A percentile compares a stretch with the other conserved stretches of the same genome.
Conservation (phyloP, 163 green algal species). For the Chlamydomonas reinhardtii region DNA sequence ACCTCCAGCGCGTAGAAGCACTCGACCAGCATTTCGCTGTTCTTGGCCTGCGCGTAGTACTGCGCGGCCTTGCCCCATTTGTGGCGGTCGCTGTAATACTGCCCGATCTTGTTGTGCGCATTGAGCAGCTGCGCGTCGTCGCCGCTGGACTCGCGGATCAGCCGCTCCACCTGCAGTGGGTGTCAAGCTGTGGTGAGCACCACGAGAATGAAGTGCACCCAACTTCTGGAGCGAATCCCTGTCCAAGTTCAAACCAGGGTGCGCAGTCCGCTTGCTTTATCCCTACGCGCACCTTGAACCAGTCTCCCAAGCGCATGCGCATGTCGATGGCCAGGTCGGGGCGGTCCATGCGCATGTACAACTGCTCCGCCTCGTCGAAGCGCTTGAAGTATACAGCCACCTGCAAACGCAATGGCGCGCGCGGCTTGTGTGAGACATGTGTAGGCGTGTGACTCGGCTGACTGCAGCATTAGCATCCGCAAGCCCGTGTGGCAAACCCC, state of each 20-base stretch:
- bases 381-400: conserved; percentile 82
- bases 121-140: conserved; percentile 75
- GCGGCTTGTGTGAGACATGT: no score
- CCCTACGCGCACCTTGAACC: conserved; percentile 63
- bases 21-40: conserved; percentile 81
- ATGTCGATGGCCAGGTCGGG: conserved; percentile 86
- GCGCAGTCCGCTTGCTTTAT: no score
- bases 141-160: conserved; percentile 65
- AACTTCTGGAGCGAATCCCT: no score
- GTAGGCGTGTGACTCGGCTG: no score
- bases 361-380: conserved; percentile 85
- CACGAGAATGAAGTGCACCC: no score
- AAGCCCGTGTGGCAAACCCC: no score
- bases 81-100: conserved; percentile 85
- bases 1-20: conserved; percentile 78
- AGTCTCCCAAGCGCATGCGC: conserved; percentile 80
- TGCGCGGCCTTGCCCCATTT: conserved; percentile 84
- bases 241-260: no score
- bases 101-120: conserved; percentile 84
- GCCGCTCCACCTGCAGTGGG: conserved; percentile 65
- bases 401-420: no score
- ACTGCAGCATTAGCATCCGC: no score
- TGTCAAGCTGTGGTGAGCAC: no score
- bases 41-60: conserved; percentile 83
- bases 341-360: conserved; percentile 84